Conservation (phyloP, 78 protist species). For the Pelomyxa schiedti region DNA sequence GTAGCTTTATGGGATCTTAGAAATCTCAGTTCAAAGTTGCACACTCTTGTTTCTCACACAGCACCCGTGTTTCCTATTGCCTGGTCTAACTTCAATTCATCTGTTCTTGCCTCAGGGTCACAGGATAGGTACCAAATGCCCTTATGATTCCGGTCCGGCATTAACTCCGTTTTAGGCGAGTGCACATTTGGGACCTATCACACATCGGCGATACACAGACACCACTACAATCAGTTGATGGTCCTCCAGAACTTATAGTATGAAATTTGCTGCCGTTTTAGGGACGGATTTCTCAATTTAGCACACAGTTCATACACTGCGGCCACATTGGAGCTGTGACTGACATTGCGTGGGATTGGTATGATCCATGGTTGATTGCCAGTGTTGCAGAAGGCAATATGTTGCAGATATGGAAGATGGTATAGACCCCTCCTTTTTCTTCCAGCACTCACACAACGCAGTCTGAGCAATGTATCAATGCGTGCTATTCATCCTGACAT, state of each 20-base stretch:
- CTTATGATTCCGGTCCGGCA: no score
- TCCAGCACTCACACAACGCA: no score
- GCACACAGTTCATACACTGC: constrained; percentile 84
- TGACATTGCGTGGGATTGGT: constrained; percentile 84
- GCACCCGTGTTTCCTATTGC: constrained; percentile 58
- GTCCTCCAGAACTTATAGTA: constrained; percentile 86
- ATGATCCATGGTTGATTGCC: constrained; percentile 79
- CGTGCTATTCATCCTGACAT: no score
- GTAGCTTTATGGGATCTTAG: constrained; percentile 91
- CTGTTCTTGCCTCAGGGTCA: constrained; percentile 65
- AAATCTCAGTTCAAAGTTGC: constrained; percentile 49
- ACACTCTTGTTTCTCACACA: constrained; percentile 50
- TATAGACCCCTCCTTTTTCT: no score
- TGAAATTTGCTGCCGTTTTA: no score
- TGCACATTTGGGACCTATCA: constrained; percentile 82
- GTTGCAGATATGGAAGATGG: constrained; percentile 91
- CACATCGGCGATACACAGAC: constrained; percentile 81
- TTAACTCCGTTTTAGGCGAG: no score
- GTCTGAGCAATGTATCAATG: no score
- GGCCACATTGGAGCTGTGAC: constrained; percentile 86
- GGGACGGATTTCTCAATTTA: no score
- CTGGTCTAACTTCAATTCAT: constrained; percentile 75
- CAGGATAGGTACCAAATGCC: no score
- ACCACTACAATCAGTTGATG: constrained; percentile 85
- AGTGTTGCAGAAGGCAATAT: constrained; percentile 88